Evolutionary conservation across 371 early-diverging fungal species (phyloP).

Genomic region (Circinella umbellata): DNA sequence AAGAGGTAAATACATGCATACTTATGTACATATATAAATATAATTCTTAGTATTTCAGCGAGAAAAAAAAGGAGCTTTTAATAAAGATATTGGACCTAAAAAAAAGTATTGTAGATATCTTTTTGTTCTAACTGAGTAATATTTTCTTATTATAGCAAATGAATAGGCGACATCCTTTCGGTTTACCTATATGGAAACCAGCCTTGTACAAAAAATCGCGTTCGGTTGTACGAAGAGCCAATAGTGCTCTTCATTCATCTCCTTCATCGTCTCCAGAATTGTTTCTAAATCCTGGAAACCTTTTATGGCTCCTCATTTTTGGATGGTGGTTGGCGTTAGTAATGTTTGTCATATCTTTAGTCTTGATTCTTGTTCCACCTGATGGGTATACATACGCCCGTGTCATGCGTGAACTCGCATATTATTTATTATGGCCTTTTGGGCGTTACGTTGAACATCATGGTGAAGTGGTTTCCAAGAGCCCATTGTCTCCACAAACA

Average conservation of each 20-base stretch:
- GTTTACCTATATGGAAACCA: constrained; percentile 96
- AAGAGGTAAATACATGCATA: constrained; percentile 52
- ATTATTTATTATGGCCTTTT: constrained; percentile 94
- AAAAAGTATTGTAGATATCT: neutral
- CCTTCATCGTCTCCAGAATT: constrained; percentile 70
- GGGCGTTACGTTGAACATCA: constrained; percentile 84
- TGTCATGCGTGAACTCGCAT: constrained; percentile 68
- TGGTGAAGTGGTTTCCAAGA: neutral
- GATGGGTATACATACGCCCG: constrained; percentile 64
- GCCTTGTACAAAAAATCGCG: constrained; percentile 96
- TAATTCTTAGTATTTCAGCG: neutral
- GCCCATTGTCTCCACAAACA: neutral
- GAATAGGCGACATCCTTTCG: constrained; percentile 92
- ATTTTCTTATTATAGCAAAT: constrained; percentile 58
- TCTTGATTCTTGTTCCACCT: constrained; percentile 53
- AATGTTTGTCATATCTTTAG: constrained; percentile 61
- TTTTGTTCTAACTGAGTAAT: neutral
- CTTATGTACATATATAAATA: neutral
- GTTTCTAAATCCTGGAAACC: constrained; percentile 82
- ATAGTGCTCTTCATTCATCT: constrained; percentile 83
- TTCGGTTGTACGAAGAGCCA: constrained; percentile 80
- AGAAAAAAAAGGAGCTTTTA: too few species aligned
- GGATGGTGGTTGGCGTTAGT: constrained; percentile 91
- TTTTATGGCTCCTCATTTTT: constrained; percentile 86
- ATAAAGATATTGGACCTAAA: too few species aligned